phyloP scores from a whole-genome alignment of 345 rosid genomes.

The Citrus trifoliata region DNA sequence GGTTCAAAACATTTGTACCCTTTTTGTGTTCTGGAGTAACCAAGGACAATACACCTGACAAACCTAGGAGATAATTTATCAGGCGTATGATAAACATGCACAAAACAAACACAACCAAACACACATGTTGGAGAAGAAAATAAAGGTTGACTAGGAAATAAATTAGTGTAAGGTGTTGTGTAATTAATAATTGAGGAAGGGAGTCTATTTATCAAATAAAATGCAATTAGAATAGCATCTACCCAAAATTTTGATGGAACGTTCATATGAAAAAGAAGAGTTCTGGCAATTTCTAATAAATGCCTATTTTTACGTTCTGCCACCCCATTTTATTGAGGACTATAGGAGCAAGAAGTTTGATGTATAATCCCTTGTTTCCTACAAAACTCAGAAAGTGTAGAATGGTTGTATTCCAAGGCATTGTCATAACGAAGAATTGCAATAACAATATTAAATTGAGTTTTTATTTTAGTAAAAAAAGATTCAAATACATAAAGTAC shows the following conservation, averaged over 20 bases:
- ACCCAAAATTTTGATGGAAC: neutral
- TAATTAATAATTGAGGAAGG: neutral
- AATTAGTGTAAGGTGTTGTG: neutral
- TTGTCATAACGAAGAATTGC: neutral
- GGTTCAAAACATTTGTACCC: neutral
- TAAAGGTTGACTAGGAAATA: neutral
- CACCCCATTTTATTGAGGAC: neutral
- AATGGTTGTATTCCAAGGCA: neutral
- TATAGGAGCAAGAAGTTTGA: neutral
- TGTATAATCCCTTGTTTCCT: neutral
- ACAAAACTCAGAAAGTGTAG: neutral
- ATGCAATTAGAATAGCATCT: neutral
- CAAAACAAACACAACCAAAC: neutral
- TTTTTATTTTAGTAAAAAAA: neutral
- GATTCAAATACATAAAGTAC: neutral
- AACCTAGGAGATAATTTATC: neutral
- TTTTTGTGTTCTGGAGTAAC: neutral
- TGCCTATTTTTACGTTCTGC: neutral
- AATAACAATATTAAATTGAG: neutral
- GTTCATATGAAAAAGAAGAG: neutral
- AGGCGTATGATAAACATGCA: neutral
- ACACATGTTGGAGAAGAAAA: neutral
- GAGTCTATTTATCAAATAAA: neutral
- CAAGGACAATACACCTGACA: no score
- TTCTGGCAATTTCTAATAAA: neutral